These are phyloP conservation scores for Angomonas deanei DNA, from an alignment of 208 protist species.

Conservation along the genomic window DNA sequence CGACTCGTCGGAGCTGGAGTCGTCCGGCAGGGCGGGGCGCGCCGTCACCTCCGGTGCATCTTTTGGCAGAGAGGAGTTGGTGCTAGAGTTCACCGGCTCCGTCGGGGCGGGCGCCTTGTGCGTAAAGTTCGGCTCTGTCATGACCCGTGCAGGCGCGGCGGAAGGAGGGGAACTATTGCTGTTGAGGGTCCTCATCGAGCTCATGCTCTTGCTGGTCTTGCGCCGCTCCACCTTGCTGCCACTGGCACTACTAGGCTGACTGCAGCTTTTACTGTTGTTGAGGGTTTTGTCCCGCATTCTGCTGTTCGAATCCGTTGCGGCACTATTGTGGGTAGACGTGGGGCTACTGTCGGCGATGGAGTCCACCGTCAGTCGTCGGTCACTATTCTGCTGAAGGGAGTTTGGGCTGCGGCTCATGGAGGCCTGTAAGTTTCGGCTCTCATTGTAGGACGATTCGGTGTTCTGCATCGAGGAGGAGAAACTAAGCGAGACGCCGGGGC, in stretches of 20 bases:
- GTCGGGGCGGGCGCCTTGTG: neutral
- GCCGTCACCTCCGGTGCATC: neutral
- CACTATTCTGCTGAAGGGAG: too few relatives aligned
- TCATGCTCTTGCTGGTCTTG: neutral
- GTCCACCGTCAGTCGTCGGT: too few relatives aligned
- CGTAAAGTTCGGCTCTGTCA: neutral
- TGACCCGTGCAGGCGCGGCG: neutral
- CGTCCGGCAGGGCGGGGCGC: too few relatives aligned
- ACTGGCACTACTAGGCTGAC: too few relatives aligned
- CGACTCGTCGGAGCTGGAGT: neutral
- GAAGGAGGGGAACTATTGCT: neutral
- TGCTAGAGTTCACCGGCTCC: neutral
- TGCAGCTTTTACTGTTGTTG: too few relatives aligned
- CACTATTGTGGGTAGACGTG: too few relatives aligned
- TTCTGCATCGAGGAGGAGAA: conserved; percentile 11
- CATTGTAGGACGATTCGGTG: neutral
- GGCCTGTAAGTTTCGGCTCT: neutral
- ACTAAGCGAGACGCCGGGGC: conserved; percentile 16
- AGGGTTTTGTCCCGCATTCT: too few relatives aligned
- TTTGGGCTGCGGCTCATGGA: too few relatives aligned
- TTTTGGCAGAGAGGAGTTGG: too few relatives aligned
- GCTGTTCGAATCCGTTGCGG: too few relatives aligned
- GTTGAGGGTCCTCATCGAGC: neutral
- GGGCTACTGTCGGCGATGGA: too few relatives aligned
- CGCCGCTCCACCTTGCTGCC: too few relatives aligned